Evolutionary conservation across 1,139 yeast species (phyloP).

Genomic region (Tardiomyces digboiensis): DNA sequence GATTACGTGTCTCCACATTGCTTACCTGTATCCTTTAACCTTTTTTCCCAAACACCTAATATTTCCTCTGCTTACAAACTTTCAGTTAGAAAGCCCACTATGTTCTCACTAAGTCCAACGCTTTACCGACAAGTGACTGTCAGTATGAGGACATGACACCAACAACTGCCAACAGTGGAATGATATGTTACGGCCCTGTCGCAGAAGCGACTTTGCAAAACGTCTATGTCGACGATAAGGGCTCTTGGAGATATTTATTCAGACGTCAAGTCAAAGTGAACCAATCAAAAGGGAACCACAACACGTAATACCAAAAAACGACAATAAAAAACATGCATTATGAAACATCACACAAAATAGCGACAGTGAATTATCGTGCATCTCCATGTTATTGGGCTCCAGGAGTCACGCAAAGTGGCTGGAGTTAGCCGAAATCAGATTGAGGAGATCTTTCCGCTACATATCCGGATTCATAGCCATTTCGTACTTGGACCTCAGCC

Average conservation of each 20-base stretch:
- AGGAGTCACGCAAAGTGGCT: constrained; percentile 76
- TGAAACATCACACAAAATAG: constrained; percentile 29
- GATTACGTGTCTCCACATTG: not conserved
- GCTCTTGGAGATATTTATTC: no score
- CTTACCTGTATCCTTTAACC: constrained; percentile 82
- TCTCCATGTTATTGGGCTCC: constrained; percentile 65
- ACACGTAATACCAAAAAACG: no score
- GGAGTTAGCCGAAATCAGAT: not conserved
- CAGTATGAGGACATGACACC: no score
- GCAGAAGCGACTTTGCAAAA: no score
- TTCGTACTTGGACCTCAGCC: constrained; percentile 69
- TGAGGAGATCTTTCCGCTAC: not conserved
- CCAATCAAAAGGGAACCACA: no score
- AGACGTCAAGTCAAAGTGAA: no score
- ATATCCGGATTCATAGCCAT: constrained; percentile 20
- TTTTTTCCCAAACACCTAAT: constrained; percentile 78
- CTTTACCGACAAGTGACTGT: no score
- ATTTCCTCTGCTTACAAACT: constrained; percentile 38
- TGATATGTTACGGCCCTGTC: no score
- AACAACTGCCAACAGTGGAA: no score
- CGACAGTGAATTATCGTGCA: constrained; percentile 65
- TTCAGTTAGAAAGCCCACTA: constrained; percentile 1
- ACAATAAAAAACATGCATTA: not conserved
- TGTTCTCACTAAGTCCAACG: no score
- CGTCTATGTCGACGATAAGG: no score